phyloP scores from a whole-genome alignment of 2,329 filamentous ascomycete species.

The Fusarium sp. region DNA sequence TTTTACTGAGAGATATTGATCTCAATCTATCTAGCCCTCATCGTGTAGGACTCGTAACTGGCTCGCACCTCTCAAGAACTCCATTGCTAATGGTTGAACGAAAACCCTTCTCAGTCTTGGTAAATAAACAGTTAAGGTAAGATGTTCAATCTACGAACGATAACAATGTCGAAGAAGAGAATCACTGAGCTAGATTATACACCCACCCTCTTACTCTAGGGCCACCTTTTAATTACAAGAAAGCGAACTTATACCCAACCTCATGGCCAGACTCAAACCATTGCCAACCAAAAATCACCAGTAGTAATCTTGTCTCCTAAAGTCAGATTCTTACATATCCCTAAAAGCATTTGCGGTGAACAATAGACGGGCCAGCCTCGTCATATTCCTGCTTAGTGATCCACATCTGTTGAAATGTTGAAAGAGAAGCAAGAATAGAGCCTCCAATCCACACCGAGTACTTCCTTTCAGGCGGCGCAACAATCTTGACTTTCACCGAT shows the following conservation, averaged over 20 bases:
- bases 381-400: constrained; percentile 99
- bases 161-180: neutral
- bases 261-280: neutral
- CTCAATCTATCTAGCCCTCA: neutral
- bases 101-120: neutral
- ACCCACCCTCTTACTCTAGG: neutral
- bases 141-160: neutral
- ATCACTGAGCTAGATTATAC: neutral
- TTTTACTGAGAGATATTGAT: neutral
- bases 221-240: neutral
- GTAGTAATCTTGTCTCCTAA: neutral
- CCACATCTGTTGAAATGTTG: constrained; percentile 99
- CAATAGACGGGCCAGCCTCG: constrained; percentile 98
- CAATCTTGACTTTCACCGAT: constrained; percentile 99
- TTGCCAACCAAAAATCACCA: neutral
- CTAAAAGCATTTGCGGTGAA: constrained; percentile 99
- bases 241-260: neutral
- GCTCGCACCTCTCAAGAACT: neutral
- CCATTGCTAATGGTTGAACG: neutral
- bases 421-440: constrained; percentile 99
- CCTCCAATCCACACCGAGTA: constrained; percentile 99
- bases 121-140: neutral
- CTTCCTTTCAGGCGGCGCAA: constrained; percentile 99
- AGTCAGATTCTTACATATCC: constrained; percentile 49
- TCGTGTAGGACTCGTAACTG: neutral